Evolutionary conservation across 805 yeast species (phyloP).

Genomic region (Nakazawaea ernobii): DNA sequence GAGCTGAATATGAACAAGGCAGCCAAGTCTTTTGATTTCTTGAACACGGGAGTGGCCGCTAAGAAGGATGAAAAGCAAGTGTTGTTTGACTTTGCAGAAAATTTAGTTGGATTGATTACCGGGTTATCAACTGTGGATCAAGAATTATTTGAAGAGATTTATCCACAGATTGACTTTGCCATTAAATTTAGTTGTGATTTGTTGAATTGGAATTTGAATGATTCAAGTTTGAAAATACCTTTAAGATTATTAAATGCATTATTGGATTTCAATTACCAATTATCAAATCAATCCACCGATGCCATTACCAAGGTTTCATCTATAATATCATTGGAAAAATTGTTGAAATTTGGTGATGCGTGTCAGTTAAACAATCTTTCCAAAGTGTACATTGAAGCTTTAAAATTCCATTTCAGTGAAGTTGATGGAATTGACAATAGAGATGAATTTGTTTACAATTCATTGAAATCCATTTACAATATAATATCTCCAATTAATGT

Average conservation of each 20-base stretch:
- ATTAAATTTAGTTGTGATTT: constrained; percentile 31
- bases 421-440: constrained; percentile 19
- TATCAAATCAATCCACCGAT: constrained; percentile 51
- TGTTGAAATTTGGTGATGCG: constrained; percentile 6
- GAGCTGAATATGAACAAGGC: constrained; percentile 42
- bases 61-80: constrained; percentile 39
- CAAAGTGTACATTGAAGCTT: constrained; percentile 33
- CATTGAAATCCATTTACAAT: constrained; percentile 17
- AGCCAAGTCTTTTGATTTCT: constrained; percentile 41
- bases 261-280: constrained; percentile 54
- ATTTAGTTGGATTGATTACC: constrained; percentile 60
- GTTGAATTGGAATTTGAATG: constrained; percentile 27
- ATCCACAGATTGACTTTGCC: constrained; percentile 15
- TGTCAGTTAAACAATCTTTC: constrained; percentile 22
- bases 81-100: constrained; percentile 66
- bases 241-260: constrained; percentile 43
- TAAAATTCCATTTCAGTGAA: constrained; percentile 36
- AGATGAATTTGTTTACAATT: constrained; percentile 15
- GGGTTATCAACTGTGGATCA: constrained; percentile 61
- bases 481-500: constrained; percentile 27
- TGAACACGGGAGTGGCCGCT: constrained; percentile 18
- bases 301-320: constrained; percentile 29
- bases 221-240: constrained; percentile 26
- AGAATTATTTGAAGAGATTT: constrained; percentile 36
- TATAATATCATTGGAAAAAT: background rate